Evolutionary conservation across 352 stramenopile genomes (phyloP).

Genomic region (Phytophthora pisi): DNA sequence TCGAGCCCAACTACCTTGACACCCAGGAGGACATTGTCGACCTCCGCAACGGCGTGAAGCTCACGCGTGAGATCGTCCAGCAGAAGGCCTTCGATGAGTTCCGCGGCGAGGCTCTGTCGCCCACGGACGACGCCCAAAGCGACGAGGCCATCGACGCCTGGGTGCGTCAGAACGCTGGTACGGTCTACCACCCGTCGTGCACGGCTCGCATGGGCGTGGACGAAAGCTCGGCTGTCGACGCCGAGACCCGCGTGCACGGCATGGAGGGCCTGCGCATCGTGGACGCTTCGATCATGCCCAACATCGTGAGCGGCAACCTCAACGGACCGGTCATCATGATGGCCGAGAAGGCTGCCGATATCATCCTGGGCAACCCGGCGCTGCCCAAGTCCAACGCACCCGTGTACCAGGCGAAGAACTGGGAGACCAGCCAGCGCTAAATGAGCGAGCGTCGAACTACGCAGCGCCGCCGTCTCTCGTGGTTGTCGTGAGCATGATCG

Average conservation of each 20-base stretch:
- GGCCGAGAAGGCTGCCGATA: slow-evolving; percentile 91
- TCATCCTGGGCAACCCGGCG: slow-evolving; percentile 76
- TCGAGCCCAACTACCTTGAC: slow-evolving; percentile 85
- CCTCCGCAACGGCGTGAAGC: slow-evolving; percentile 68
- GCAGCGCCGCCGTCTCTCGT: too few relatives aligned
- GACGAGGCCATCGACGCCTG: slow-evolving; percentile 80
- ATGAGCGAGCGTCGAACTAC: not conserved
- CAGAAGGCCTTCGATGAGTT: slow-evolving; percentile 83
- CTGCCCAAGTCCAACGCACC: slow-evolving; percentile 64
- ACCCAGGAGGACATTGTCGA: slow-evolving; percentile 72
- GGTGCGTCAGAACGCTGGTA: slow-evolving; percentile 76
- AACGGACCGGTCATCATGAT: slow-evolving; percentile 93
- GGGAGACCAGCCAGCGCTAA: slow-evolving; percentile 72
- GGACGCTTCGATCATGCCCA: slow-evolving; percentile 93
- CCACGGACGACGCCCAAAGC: slow-evolving; percentile 47
- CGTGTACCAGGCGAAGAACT: slow-evolving; percentile 71
- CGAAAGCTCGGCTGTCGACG: slow-evolving; percentile 84
- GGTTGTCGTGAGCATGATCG: too few relatives aligned
- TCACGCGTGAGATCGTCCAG: slow-evolving; percentile 86
- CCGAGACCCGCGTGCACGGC: slow-evolving; percentile 79
- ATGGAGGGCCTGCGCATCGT: slow-evolving; percentile 88
- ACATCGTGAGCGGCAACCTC: slow-evolving; percentile 93
- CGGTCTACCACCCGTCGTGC: slow-evolving; percentile 86
- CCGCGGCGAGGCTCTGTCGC: slow-evolving; percentile 71
- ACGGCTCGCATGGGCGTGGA: slow-evolving; percentile 84